Conservation (phyloP, 371 early-diverging fungal species). For the Umbelopsis sp. region DNA sequence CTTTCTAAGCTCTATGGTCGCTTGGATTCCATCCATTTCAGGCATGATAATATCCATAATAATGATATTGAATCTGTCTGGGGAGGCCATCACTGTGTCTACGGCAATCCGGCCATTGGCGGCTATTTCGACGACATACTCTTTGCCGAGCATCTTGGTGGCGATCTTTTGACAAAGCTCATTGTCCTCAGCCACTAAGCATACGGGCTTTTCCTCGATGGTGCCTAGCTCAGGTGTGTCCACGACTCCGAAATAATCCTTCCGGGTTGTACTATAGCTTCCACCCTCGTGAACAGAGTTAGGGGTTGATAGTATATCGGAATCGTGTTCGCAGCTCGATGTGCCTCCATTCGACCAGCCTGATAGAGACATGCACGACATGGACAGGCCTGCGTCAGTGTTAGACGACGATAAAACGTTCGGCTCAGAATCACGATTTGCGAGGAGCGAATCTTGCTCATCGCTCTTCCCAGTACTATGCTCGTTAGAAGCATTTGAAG, state of each 20-base stretch:
- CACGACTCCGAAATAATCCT: neutral
- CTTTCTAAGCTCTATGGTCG: constrained; percentile 6
- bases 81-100: constrained; percentile 1
- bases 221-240: neutral
- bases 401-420: neutral
- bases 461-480: neutral
- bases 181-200: constrained; percentile 8
- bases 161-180: constrained; percentile 11
- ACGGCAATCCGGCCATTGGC: constrained; percentile 8
- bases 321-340: too few relatives aligned
- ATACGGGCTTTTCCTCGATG: constrained; percentile 6
- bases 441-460: neutral
- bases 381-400: neutral
- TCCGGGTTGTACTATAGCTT: neutral
- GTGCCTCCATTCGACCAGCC: too few relatives aligned
- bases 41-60: constrained; percentile 14
- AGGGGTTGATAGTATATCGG: neutral
- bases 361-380: too few relatives aligned
- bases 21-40: constrained; percentile 13
- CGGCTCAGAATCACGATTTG: neutral
- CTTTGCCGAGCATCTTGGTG: constrained; percentile 1
- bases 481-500: neutral
- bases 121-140: constrained; percentile 6
- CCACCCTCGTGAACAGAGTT: neutral
- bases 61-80: constrained; percentile 9